Evolutionary conservation across 257 asterid genomes (phyloP), one percentile per base, ranked within the genome.

Genomic region (Nicotiana paniculata): DNA sequence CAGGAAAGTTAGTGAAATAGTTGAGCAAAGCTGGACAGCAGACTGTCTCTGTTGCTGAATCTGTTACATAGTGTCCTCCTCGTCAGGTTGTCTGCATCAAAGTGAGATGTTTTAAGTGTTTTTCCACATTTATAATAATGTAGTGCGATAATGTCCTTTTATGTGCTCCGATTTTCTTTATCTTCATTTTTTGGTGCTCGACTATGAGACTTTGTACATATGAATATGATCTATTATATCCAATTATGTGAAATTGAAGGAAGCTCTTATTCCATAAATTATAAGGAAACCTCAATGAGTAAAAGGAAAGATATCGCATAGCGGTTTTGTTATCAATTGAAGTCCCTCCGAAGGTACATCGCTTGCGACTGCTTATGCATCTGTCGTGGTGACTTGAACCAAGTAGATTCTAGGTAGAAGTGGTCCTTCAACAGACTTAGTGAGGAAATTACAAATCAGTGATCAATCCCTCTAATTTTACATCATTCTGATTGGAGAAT

Each of bases 21-120:
- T 93, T 63, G 98, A 93, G 89, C 95, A 91, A 87, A 93, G 97
- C 85, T 93, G 98, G 97, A 93, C 95, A 18, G 95, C 95, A 3
- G 97, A 92, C 90, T 93, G 89, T 48, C 39, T 74, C 43, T 74
- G 26, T 74, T 48, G 39, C 62, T 74, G 28, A 74, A 48, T 24
- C 53, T n/a, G 30, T 74, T 24, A 26, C 62, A 74, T 84, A 54
- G 79, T 79, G 63, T 76, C 77, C 87, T 87, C 85, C 83, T 76
- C 88, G 83, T 81, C 32, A 83, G 84, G 61, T 74, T 82, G 80
- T 84, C 82, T 83, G 80, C 81, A 35, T 85, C 78, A 48, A 77
- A 35, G 58, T 48, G 82, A 69, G 85, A 72, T 72, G 58, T 48
- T 26, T 48, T 4, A 18, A 15, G 83, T 84, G 87, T 62, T 53